Evolutionary conservation across 305 asterid genomes (phyloP), one percentile per base, ranked within the genome.

Genomic region (Fraxinus dipetala): DNA sequence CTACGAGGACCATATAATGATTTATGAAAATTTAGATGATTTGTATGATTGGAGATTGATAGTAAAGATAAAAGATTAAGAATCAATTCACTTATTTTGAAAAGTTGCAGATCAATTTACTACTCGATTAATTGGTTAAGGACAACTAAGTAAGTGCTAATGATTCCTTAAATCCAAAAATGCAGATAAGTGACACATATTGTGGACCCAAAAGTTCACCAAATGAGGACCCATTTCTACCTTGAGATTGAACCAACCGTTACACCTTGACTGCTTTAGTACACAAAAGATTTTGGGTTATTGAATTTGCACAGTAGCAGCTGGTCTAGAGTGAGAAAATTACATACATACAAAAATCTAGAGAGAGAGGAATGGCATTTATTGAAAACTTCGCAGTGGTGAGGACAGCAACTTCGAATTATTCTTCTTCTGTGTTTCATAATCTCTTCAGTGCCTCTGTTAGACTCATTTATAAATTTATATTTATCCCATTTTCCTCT

Each of bases 391-490:
- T 88, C 85, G 89, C 85, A 83, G 76, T 76, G 90, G 87, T 83
- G 90, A 89, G 93, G 89, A 89, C 94, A 88, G 90, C 92, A 90
- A 89, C 93, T 89, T 91, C 90, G 88, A 88, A 85, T 85, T 86
- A 89, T 88, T 89, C 93, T 89, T 87, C 89, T 81, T 87, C 77
- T 81, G 84, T 83, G 87, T 84, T 87, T 89, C 74, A 67, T 48
- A 79, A 69, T 77, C 72, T 80, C 78, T 48, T 59, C 80, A 24
- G 31, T 73, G 78, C 36, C 34, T 74, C 78, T 65, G 67, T 38
- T 43, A 81, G 84, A 76, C 54, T 83, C 82, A 81, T 84, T 79
- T 84, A 63, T 63, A 84, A 77, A 81, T 48, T 48, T 79, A 70
- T 80, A 63, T 79, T 75, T 34, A 40, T 78, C 34, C 67, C 84